Conservation (phyloP, 129 eudicot genomes). For the Mikania micrantha region DNA sequence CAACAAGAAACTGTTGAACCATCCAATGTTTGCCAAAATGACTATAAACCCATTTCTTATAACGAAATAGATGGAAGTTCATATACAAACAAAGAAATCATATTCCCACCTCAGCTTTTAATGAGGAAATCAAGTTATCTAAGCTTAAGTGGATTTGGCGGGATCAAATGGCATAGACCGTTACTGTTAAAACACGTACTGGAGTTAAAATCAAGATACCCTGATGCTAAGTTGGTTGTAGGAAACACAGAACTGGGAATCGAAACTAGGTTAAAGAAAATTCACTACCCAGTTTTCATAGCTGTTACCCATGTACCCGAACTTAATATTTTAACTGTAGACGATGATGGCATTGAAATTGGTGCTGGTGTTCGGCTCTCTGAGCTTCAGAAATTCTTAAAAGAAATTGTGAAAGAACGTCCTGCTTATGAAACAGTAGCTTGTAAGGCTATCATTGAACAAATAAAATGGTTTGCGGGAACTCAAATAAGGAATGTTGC, state of each 20-base stretch:
- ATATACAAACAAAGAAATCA: slow-evolving; percentile 73
- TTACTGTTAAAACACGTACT: slow-evolving; percentile 53
- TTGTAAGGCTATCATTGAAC: slow-evolving; percentile 64
- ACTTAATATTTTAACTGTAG: slow-evolving; percentile 46
- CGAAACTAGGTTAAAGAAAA: slow-evolving; percentile 75
- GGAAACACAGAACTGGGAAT: slow-evolving; percentile 96
- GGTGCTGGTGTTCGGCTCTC: slow-evolving; percentile 86
- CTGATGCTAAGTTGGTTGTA: slow-evolving; percentile 76
- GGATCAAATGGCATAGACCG: slow-evolving; percentile 90
- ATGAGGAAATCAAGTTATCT: slow-evolving; percentile 45
- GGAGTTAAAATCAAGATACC: slow-evolving; percentile 65
- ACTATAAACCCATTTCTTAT: slow-evolving; percentile 48
- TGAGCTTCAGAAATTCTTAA: slow-evolving; percentile 44
- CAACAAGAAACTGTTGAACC: slow-evolving; percentile 23
- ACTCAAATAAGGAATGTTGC: slow-evolving; percentile 92
- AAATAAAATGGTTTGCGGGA: slow-evolving; percentile 97
- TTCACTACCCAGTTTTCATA: slow-evolving; percentile 69
- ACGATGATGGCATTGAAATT: slow-evolving; percentile 80
- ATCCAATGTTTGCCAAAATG: slow-evolving; percentile 11
- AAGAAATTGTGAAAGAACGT: slow-evolving; percentile 37
- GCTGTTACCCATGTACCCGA: slow-evolving; percentile 76
- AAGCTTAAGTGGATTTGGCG: slow-evolving; percentile 55
- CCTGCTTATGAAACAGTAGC: slow-evolving; percentile 58
- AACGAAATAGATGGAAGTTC: slow-evolving; percentile 71
- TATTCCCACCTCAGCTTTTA: slow-evolving; percentile 91